Percentiles rank a stretch among this genome's conserved stretches.
These are phyloP conservation scores for Immersiella caudata DNA, from an alignment of 495 filamentous ascomycete species.

Conservation along the genomic window DNA sequence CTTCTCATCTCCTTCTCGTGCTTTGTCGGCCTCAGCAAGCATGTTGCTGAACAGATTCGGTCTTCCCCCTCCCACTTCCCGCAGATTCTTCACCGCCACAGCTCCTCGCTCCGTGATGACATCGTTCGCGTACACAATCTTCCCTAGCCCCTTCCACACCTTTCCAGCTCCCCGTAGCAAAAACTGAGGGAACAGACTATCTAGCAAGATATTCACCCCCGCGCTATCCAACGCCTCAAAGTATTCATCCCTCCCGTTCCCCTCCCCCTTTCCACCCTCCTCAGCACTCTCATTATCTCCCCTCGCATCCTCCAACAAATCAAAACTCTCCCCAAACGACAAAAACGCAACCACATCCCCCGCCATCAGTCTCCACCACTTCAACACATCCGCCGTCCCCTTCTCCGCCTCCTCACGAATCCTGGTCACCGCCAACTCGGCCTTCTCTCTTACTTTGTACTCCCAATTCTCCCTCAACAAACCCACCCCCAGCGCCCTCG, in stretches of 20 bases:
- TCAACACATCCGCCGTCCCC: slow-evolving; percentile 47
- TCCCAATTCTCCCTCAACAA: slow-evolving; percentile 27
- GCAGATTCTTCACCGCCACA: slow-evolving; percentile 46
- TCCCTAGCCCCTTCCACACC: slow-evolving; percentile 15
- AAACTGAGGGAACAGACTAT: slow-evolving; percentile 2
- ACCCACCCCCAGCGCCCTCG: slow-evolving; percentile 20
- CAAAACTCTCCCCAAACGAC: slow-evolving; percentile 61
- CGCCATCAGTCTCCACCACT: slow-evolving; percentile 62
- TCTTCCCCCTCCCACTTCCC: slow-evolving; percentile 33
- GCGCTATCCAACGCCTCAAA: slow-evolving; percentile 19
- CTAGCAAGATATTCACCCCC: slow-evolving; percentile 15
- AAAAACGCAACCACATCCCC: slow-evolving; percentile 60
- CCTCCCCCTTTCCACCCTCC: slow-evolving; percentile 18
- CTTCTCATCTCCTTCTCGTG: slow-evolving; percentile 40
- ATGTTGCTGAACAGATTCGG: slow-evolving; percentile 33
- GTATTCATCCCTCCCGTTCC: slow-evolving; percentile 38
- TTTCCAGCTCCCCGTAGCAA: neutral
- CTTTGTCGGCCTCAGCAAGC: slow-evolving; percentile 30
- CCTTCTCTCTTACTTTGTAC: slow-evolving; percentile 5
- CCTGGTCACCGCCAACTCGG: slow-evolving; percentile 10
- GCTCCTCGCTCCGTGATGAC: slow-evolving; percentile 43
- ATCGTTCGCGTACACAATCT: slow-evolving; percentile 26
- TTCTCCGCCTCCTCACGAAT: slow-evolving; percentile 21
- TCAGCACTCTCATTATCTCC: no score
- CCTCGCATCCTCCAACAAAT: slow-evolving; percentile 48